A percentile compares a stretch with the other conserved stretches of the same genome.
Conservation (phyloP, 257 asterid genomes). For the Forsythia viridissima region DNA sequence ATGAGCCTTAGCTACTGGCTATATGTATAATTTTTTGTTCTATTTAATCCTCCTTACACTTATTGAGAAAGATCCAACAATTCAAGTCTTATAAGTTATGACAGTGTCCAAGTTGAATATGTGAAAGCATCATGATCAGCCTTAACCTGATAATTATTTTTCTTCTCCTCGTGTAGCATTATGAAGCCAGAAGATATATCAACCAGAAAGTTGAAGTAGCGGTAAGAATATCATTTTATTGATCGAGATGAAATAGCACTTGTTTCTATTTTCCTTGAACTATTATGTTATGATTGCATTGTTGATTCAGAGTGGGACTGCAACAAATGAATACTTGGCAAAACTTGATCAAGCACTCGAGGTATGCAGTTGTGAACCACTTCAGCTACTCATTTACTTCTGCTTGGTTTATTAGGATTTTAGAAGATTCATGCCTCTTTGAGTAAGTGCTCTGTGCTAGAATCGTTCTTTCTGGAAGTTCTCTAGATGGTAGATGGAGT, state of each 20-base stretch:
- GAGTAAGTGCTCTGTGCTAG: neutral
- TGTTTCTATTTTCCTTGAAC: constrained; percentile 1
- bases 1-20: neutral
- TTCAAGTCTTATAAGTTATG: neutral
- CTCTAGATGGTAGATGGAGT: neutral
- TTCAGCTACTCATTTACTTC: neutral
- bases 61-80: neutral
- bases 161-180: constrained; percentile 49
- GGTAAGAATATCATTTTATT: constrained; percentile 43
- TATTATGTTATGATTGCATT: constrained; percentile 18
- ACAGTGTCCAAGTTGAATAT: neutral
- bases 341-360: constrained; percentile 78
- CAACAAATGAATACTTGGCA: constrained; percentile 66
- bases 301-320: constrained; percentile 66
- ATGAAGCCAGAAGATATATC: constrained; percentile 73
- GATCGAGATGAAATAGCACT: constrained; percentile 10
- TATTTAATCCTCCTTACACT: neutral
- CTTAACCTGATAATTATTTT: neutral
- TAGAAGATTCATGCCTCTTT: neutral
- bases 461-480: neutral
- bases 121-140: neutral
- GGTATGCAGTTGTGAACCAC: constrained; percentile 44
- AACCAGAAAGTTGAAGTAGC: constrained; percentile 78
- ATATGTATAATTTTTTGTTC: neutral
- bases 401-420: constrained; percentile 4